These are phyloP conservation scores for Bryoerythrophyllum caledonicum DNA, from an alignment of 225 moss, liverwort and hornwort genomes.

Conservation along the genomic window DNA sequence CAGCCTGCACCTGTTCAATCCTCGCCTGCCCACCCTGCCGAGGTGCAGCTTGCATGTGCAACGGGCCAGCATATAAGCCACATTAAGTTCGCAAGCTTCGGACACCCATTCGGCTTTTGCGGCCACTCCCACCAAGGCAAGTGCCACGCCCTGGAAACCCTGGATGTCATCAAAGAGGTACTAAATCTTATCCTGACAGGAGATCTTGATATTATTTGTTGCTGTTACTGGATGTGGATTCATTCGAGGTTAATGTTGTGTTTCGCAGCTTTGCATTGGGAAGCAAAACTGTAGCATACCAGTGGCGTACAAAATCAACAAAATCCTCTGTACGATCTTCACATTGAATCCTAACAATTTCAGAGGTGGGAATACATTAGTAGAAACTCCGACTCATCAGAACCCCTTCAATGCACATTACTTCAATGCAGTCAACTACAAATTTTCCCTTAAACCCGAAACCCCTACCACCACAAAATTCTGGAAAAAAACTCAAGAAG, in stretches of 20 bases:
- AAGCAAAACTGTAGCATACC: constrained; percentile 54
- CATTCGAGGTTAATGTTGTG: constrained; percentile 10
- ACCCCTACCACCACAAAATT: not conserved
- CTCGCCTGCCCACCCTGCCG: constrained; percentile 40
- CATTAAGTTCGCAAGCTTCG: constrained; percentile 83
- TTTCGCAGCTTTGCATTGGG: constrained; percentile 72
- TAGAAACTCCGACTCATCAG: not conserved
- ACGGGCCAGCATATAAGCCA: constrained; percentile 54
- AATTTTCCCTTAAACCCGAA: constrained; percentile 8
- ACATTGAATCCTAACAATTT: constrained; percentile 8
- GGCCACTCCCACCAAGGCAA: constrained; percentile 58
- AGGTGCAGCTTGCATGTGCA: constrained; percentile 68
- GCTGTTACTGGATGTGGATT: not conserved
- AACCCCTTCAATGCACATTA: too few species aligned
- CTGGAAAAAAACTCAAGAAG: too few species aligned
- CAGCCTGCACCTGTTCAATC: constrained; percentile 67
- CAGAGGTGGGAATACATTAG: not conserved
- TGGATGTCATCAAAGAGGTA: constrained; percentile 69
- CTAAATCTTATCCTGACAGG: not conserved
- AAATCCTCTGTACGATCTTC: too few species aligned
- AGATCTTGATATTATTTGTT: not conserved
- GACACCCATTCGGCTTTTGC: constrained; percentile 70
- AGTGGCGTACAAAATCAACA: constrained; percentile 25
- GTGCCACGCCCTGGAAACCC: constrained; percentile 60
- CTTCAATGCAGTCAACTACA: not conserved